These are phyloP conservation scores for Blastomyces percursus DNA, from an alignment of 2,329 filamentous ascomycete species.

Conservation along the genomic window DNA sequence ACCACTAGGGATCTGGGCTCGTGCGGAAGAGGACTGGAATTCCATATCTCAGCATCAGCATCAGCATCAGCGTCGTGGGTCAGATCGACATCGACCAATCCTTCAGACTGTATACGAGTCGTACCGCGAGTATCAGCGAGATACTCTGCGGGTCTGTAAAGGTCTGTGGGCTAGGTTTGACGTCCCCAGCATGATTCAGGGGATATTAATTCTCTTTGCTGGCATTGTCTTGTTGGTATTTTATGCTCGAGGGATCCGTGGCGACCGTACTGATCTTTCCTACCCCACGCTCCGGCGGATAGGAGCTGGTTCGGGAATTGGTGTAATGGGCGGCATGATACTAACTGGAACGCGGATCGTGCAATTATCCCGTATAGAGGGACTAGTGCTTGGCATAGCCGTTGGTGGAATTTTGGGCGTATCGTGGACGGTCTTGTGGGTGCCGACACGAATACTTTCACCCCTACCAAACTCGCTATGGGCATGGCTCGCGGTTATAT, in stretches of 20 bases:
- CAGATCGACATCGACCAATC: slow-evolving; percentile 25
- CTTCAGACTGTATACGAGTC: slow-evolving; percentile 41
- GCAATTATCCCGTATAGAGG: slow-evolving; percentile 25
- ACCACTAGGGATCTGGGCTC: slow-evolving; percentile 48
- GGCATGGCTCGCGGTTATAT: slow-evolving; percentile 74
- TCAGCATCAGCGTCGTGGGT: slow-evolving; percentile 25
- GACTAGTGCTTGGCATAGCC: slow-evolving; percentile 31
- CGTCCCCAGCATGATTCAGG: slow-evolving; percentile 70
- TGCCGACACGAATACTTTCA: slow-evolving; percentile 32
- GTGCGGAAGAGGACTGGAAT: slow-evolving; percentile 46
- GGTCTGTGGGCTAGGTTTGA: slow-evolving; percentile 88
- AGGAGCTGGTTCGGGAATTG: slow-evolving; percentile 38
- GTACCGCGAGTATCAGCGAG: slow-evolving; percentile 62
- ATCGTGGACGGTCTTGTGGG: slow-evolving; percentile 29
- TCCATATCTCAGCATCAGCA: slow-evolving; percentile 30
- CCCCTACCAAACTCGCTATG: slow-evolving; percentile 65
- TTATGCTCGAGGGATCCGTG: slow-evolving; percentile 53
- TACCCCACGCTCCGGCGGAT: slow-evolving; percentile 43
- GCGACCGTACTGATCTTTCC: slow-evolving; percentile 44
- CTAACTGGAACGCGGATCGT: slow-evolving; percentile 18
- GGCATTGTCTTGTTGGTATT: slow-evolving; percentile 59
- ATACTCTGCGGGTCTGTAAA: slow-evolving; percentile 70
- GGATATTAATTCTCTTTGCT: slow-evolving; percentile 58
- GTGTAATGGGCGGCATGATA: slow-evolving; percentile 25
- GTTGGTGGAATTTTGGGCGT: slow-evolving; percentile 36